These are phyloP conservation scores for Camellia sinensis DNA, from an alignment of 148 eudicot species.

Conservation along the genomic window DNA sequence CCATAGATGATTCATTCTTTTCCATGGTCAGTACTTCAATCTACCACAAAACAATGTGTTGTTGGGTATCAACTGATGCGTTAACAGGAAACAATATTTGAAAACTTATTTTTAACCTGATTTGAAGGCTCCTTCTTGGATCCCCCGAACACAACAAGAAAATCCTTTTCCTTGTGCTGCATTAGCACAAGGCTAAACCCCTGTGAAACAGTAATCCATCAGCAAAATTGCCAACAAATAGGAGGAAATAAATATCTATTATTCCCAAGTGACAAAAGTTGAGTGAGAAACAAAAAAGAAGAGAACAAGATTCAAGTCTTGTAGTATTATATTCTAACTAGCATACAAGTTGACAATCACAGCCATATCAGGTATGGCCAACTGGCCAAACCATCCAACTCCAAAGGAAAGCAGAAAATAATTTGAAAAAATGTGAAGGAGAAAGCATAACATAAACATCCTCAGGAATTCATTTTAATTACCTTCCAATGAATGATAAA, in stretches of 20 bases:
- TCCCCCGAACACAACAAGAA: no score
- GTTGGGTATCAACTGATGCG: no score
- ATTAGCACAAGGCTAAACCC: slow-evolving; percentile 85
- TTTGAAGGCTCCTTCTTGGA: no score
- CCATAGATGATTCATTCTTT: slow-evolving; percentile 28
- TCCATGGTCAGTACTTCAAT: no score
- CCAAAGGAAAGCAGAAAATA: background rate
- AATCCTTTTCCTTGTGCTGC: slow-evolving; percentile 35
- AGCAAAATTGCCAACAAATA: slow-evolving; percentile 9
- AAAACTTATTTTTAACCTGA: no score
- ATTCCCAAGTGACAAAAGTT: background rate
- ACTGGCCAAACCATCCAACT: background rate
- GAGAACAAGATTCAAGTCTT: background rate
- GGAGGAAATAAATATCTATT: background rate
- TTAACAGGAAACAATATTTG: no score
- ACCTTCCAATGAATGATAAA: background rate
- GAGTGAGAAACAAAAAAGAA: no score
- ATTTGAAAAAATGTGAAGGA: background rate
- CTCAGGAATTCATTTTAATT: background rate
- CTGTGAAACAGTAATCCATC: slow-evolving; percentile 31
- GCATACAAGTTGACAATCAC: background rate
- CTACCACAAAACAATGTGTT: no score
- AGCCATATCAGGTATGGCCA: background rate
- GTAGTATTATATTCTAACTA: background rate
- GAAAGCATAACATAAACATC: background rate